Conservation (phyloP, 768 basidiomycete genomes). For the Naematelia encephala region DNA sequence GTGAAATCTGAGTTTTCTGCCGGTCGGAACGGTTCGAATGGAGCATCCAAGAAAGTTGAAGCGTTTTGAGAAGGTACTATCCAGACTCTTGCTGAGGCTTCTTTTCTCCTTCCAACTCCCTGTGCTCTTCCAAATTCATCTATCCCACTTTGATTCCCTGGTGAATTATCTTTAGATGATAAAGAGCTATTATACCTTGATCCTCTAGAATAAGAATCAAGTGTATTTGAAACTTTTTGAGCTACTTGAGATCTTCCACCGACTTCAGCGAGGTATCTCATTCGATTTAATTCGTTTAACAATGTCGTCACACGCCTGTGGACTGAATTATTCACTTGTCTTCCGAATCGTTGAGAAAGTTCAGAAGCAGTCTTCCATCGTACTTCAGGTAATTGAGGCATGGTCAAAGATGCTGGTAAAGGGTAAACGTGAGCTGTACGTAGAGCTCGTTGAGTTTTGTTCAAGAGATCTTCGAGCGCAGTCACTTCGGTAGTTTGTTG, state of each 20-base stretch:
- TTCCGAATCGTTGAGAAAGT: conserved; percentile 60
- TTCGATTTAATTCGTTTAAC: conserved; percentile 40
- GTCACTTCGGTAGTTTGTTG: conserved; percentile 70
- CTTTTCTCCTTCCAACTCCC: conserved; percentile 81
- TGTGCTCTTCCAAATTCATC: conserved; percentile 82
- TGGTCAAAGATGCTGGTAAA: conserved; percentile 66
- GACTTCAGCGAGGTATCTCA: conserved; percentile 36
- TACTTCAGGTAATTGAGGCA: conserved; percentile 59
- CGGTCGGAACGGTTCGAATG: conserved; percentile 1
- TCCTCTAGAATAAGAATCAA: conserved; percentile 30
- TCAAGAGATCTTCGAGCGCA: conserved; percentile 64
- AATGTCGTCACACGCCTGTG: conserved; percentile 60
- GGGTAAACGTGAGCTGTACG: conserved; percentile 69
- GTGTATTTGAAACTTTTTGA: conserved; percentile 14
- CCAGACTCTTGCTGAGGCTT: conserved; percentile 87
- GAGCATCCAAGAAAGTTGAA: conserved; percentile 1
- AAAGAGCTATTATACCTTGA: conserved; percentile 62
- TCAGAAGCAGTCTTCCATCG: conserved; percentile 68
- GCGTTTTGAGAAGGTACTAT: conserved; percentile 58
- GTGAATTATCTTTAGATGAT: too few relatives aligned
- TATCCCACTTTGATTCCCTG: conserved; percentile 59
- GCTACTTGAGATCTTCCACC: conserved; percentile 29
- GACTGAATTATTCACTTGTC: conserved; percentile 64
- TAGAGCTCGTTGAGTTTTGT: conserved; percentile 60
- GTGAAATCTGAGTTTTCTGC: conserved; percentile 3